These are phyloP conservation scores for Fusarium redolens DNA, from an alignment of 2,329 filamentous ascomycete species.

Conservation along the genomic window DNA sequence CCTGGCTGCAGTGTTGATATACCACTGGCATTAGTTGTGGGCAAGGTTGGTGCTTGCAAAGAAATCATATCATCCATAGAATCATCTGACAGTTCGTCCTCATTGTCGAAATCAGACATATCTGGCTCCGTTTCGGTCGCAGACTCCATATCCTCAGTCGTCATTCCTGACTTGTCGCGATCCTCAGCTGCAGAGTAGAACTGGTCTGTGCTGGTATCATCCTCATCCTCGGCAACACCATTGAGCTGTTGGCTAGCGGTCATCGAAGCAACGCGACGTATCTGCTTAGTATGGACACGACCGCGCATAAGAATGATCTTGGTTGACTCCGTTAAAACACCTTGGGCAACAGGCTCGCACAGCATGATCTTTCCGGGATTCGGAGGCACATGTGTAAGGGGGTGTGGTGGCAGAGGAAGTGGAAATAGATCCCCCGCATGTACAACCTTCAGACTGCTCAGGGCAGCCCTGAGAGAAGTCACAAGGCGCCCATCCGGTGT, in stretches of 20 bases:
- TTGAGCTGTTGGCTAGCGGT: conserved; percentile 59
- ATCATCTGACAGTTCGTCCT: conserved; percentile 84
- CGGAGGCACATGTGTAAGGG: conserved; percentile 85
- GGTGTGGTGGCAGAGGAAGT: conserved; percentile 83
- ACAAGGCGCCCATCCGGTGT: conserved; percentile 69
- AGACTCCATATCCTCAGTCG: conserved; percentile 68
- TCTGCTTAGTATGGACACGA: conserved; percentile 65
- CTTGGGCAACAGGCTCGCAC: conserved; percentile 96
- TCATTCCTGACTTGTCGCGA: conserved; percentile 68
- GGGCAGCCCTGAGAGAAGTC: conserved; percentile 76
- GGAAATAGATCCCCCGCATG: conserved; percentile 84
- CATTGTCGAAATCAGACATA: conserved; percentile 72
- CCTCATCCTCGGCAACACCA: conserved; percentile 71
- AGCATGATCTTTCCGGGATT: conserved; percentile 88
- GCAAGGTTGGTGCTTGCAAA: conserved; percentile 80
- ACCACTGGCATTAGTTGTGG: conserved; percentile 81
- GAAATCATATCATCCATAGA: conserved; percentile 95
- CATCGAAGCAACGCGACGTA: conserved; percentile 60
- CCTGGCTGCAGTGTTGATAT: conserved; percentile 83
- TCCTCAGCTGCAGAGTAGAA: conserved; percentile 95
- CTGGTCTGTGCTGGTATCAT: conserved; percentile 88
- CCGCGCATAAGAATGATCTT: conserved; percentile 84
- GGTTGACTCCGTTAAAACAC: conserved; percentile 79
- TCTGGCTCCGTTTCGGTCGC: conserved; percentile 73
- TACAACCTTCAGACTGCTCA: conserved; percentile 79